Evolutionary conservation across 2,329 filamentous ascomycete genomes (phyloP), one percentile per base, ranked within the genome.

Genomic region (Scolecobasidium constrictum): DNA sequence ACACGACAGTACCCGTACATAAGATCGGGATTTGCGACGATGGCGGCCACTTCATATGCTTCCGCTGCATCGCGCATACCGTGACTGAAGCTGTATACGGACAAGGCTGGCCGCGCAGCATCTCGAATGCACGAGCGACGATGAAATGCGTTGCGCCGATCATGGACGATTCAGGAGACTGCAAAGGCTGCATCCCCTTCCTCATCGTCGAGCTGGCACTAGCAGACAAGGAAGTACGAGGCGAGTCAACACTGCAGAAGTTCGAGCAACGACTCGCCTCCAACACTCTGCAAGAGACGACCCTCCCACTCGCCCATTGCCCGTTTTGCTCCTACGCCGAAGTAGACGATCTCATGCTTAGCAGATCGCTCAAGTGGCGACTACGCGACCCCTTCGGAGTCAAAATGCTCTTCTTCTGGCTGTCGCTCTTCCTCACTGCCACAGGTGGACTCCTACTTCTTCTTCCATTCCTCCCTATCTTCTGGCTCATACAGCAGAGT

Each of bases 271-370:
- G 86, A 21, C 70, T 93, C 18, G 81, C 83, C 3, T 81, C 83
- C 45, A 84, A 94, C 52, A 77, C 72, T 16, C 72, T 98, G 2
- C 63, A 83, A 19, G 79, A 82, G 44, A 84, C 82, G 18, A 73
- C 77, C 17, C 63, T 94, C 5, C 81, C 83, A 3, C 73, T 96
- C 2, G 71, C 92, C 38, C 79, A 81, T 31, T 96, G 92, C 54
- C 87, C 88, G 0, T 95, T 93, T 57, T 98, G 90, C 68, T 73
- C 72, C 50, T 98, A 96, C 56, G 86, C 86, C 22, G 92, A 96
- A 66, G 72, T 87, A 19, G 86, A 95, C 59, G 64, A 69, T 34
- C 52, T 63, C 15, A 49, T 54, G 1, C 48, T 36, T 42, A 13
- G 37, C 37, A 26, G 9, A n/a, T 40, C 13, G 13, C 37, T n/a